Base-by-base conservation (phyloP, 306 rosid species). In the Ochetophila trinervis region DNA sequence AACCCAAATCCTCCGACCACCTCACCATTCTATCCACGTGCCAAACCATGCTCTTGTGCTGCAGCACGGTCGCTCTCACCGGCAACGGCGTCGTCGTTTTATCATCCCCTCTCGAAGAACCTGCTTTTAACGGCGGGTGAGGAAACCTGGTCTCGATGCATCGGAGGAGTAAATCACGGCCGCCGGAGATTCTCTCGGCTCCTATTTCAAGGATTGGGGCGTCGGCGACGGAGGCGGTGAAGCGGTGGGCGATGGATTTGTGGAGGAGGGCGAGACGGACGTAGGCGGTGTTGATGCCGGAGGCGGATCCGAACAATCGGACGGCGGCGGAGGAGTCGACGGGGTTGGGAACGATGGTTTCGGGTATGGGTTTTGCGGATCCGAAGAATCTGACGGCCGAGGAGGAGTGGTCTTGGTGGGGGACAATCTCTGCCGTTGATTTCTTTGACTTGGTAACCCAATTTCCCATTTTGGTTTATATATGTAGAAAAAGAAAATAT, bases 351-450 rank as follows among this genome's bases (percentile, higher is more conserved):
- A 84, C 76, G 44, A 82, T 78, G 4, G 97, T 79, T 66, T 77
- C 82, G 59, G 32, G 32, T 27, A 79, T 80, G 0, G 90, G 80
- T 0, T 91, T 84, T 9, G 70, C 52, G 5, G 70, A 36, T 44
- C 91, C 97, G 77, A 83, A 80, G 34, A 87, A 42, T 0, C 88
- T 81, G 57, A 90, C 95, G 27, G 74, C 60, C 6, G 72, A 16
- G 12, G 72, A 54, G 12, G 68, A 56, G 79, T 71, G 35, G 84
- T 73, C 35, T 85, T 87, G 91, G 19, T 78, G 95, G 8, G 95
- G 90, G 6, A 82, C 88, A 65, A 86, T 80, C 87, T 91, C 97
- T 10, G 95, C 88, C 79, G 92, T 69, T 22, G 82, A 71, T 74
- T 84, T 87, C 60, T 52, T 44, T 17, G 85, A 60, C 68, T 70